Evolutionary conservation across 306 rosid species (phyloP), one percentile per base, ranked within the genome.

Genomic region (Acmispon strigosus): DNA sequence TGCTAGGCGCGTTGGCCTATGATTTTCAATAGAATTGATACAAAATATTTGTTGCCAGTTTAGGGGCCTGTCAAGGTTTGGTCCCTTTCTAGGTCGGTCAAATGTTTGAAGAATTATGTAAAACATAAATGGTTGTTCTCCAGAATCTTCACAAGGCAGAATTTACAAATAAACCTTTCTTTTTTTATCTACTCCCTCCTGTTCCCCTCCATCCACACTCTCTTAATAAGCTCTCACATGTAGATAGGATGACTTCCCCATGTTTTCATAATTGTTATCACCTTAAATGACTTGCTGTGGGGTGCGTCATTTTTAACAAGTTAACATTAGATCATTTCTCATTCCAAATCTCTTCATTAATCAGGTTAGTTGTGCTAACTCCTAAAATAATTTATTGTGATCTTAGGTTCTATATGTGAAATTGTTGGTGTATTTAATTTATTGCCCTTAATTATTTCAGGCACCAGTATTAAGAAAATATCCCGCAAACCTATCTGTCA

Each of bases 401-500:
- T 63, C 13, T 73, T n/a, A 37, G 14, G 14, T 63, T 39, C 65
- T 47, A 36, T 32, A 6, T 20, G 67, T 63, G 34, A 75, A 65
- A 37, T 59, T 49, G 6, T 76, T 32, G 44, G 18, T 6, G 4
- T 44, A 15, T 71, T 51, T 72, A 15, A 71, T 66, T 77, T 66
- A 8, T 34, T 56, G 16, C 55, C 51, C 6, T 78, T 67, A 64
- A 55, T 43, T 69, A 55, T 45, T 75, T 54, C 96, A 93, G 98
- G 98, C 97, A 73, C 89, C 90, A 37, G 78, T 94, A 43, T 78
- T 94, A 24, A 86, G 77, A 66, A 94, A 79, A 51, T 94, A 90
- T 82, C 96, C 90, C 1, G 87, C 95, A 77, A 90, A 82, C 80
- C 51, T 90, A 43, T 90, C 98, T 36, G 89, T 94, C 55, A 89